Conservation (phyloP, 768 basidiomycete species). For the Tricholoma sp. region DNA sequence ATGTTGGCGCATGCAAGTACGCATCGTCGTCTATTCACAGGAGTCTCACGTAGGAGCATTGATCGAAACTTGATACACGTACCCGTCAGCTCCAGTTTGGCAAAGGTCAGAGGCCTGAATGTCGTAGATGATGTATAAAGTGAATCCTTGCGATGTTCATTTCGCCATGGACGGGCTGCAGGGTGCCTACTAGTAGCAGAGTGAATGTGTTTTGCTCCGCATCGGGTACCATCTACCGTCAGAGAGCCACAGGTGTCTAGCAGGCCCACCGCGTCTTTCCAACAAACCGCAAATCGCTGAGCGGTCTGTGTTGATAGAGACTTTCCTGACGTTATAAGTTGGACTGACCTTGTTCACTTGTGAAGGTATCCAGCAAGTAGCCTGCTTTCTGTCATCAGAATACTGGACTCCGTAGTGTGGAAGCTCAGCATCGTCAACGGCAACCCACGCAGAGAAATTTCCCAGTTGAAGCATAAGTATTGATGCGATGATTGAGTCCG, state of each 20-base stretch:
- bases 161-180: too few species aligned
- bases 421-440: slow-evolving; percentile 13
- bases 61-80: not conserved
- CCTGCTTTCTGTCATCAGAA: slow-evolving; percentile 11
- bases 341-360: slow-evolving; percentile 17
- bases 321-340: too few species aligned
- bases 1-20: slow-evolving; percentile 5
- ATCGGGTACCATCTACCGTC: not conserved
- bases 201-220: not conserved
- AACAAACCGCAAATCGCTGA: too few species aligned
- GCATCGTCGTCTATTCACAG: slow-evolving; percentile 15
- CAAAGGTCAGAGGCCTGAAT: too few species aligned
- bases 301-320: too few species aligned
- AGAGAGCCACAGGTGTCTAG: too few species aligned
- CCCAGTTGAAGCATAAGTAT: not conserved
- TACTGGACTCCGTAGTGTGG: slow-evolving; percentile 15
- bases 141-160: too few species aligned
- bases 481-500: too few species aligned
- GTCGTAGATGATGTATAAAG: too few species aligned
- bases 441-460: not conserved
- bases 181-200: too few species aligned
- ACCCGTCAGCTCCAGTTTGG: slow-evolving; percentile 15
- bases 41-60: not conserved
- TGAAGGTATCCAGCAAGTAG: slow-evolving; percentile 25
- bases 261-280: too few species aligned